Conservation (phyloP, 2,329 filamentous ascomycete species). For the Colletotrichum cuscutae region DNA sequence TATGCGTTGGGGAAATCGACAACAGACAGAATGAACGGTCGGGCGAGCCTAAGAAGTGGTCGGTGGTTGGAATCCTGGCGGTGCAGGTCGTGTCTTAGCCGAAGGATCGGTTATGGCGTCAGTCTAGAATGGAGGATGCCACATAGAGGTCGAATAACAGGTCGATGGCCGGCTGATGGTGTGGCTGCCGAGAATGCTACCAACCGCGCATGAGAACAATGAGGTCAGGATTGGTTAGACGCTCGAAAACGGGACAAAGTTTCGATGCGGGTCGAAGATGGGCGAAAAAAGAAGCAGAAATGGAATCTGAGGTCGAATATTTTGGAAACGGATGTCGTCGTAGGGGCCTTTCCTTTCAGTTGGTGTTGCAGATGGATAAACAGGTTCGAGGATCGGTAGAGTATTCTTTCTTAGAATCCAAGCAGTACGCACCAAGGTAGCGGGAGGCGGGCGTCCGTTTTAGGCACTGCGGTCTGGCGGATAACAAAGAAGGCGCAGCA, state of each 20-base stretch:
- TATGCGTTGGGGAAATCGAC: conserved; percentile 5
- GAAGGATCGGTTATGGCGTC: conserved; percentile 37
- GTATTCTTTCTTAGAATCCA: conserved; percentile 17
- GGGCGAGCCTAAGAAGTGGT: conserved; percentile 23
- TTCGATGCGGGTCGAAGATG: background rate
- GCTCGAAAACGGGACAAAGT: background rate
- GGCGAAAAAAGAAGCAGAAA: background rate
- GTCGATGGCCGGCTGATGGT: conserved; percentile 20
- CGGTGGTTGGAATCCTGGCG: conserved; percentile 32
- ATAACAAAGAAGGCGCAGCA: conserved; percentile 28
- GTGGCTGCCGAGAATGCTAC: conserved; percentile 32
- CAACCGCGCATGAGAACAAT: conserved; percentile 32
- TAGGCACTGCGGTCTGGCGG: conserved; percentile 20
- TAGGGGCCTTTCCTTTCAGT: conserved; percentile 1
- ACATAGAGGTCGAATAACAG: conserved; percentile 23
- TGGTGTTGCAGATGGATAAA: conserved; percentile 2
- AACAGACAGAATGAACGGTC: background rate
- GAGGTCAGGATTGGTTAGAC: conserved; percentile 38
- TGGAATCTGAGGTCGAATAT: background rate
- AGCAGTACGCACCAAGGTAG: conserved; percentile 20
- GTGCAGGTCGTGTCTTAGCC: conserved; percentile 36
- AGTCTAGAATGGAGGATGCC: conserved; percentile 31
- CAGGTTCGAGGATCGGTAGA: background rate
- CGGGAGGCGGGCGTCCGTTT: conserved; percentile 21
- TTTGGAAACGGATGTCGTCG: conserved; percentile 24